Percentiles rank a stretch among this genome's conserved stretches.
These are phyloP conservation scores for Udeniomyces megalosporus DNA, from an alignment of 768 basidiomycete genomes.

Conservation along the genomic window DNA sequence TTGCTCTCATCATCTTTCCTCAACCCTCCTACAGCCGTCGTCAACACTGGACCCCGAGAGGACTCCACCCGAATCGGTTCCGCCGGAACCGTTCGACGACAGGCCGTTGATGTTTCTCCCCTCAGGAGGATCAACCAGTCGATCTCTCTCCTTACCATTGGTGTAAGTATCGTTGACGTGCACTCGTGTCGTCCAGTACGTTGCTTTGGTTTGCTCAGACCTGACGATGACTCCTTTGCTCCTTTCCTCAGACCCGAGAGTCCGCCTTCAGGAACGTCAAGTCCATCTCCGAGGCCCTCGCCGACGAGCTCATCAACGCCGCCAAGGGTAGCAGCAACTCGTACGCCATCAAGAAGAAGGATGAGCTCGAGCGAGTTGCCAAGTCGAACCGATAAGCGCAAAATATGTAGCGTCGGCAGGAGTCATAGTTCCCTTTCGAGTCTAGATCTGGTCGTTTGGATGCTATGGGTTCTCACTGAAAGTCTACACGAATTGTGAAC, in stretches of 20 bases:
- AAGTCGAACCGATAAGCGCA: conserved; percentile 99
- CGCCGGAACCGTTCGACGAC: conserved; percentile 97
- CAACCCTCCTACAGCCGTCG: conserved; percentile 59
- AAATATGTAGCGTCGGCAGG: too few species aligned
- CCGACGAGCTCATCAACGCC: conserved; percentile 98
- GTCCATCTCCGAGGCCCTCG: conserved; percentile 95
- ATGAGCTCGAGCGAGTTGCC: conserved; percentile 48
- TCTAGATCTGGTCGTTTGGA: too few species aligned
- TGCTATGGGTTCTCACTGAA: too few species aligned
- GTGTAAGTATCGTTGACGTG: conserved; percentile 43
- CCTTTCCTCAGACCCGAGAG: conserved; percentile 65
- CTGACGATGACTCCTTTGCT: neutral
- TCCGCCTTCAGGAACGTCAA: conserved; percentile 99
- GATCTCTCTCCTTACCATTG: conserved; percentile 81
- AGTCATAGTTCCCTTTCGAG: too few species aligned
- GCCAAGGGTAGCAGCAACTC: conserved; percentile 99
- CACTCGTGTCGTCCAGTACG: too few species aligned
- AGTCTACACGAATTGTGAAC: too few species aligned
- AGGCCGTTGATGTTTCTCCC: conserved; percentile 98
- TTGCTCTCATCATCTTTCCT: conserved; percentile 54
- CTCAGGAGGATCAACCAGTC: conserved; percentile 97
- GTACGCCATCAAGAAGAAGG: conserved; percentile 99
- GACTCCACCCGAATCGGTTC: conserved; percentile 99
- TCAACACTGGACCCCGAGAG: conserved; percentile 98
- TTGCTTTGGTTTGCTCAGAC: neutral